phyloP scores from a whole-genome alignment of 164 flowering plant genomes.

The Dillenia turbinata region DNA sequence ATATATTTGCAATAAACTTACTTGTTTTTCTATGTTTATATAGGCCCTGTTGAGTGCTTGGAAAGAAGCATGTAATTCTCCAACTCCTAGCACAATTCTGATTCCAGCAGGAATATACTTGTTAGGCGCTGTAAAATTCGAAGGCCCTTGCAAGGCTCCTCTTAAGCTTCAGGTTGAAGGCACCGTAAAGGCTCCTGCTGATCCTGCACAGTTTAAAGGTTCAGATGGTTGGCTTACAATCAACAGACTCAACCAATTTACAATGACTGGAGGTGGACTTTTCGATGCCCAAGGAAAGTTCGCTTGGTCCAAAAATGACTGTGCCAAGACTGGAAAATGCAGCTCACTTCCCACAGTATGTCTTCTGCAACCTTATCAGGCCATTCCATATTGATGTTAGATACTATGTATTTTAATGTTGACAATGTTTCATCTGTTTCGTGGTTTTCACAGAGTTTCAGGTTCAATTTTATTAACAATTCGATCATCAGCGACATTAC shows the following conservation, averaged over 20 bases:
- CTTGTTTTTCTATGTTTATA: neutral
- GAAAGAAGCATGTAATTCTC: conserved; percentile 15
- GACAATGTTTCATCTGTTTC: neutral
- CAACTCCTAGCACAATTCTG: neutral
- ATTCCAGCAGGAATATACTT: conserved; percentile 19
- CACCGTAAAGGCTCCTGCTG: conserved; percentile 24
- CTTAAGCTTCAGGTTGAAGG: conserved; percentile 21
- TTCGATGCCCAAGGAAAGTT: conserved; percentile 32
- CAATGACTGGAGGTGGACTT: conserved; percentile 26
- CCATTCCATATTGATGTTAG: neutral
- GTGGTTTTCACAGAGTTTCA: conserved; percentile 25
- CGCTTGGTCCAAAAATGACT: conserved; percentile 20
- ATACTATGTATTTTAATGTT: neutral
- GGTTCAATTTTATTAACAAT: conserved; percentile 33
- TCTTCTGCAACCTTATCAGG: neutral
- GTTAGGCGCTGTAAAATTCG: conserved; percentile 12
- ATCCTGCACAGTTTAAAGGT: conserved; percentile 1
- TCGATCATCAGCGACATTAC: conserved; percentile 20
- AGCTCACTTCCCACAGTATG: conserved; percentile 17
- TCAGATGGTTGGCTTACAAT: conserved; percentile 30
- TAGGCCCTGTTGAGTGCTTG: conserved; percentile 21
- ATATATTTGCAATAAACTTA: neutral
- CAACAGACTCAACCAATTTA: conserved; percentile 9
- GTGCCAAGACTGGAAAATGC: conserved; percentile 16
- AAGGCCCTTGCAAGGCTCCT: conserved; percentile 37